Percentiles rank a stretch among this genome's conserved stretches.
phyloP scores from a whole-genome alignment of 139 green algal genomes.

The Micractinium sp. region DNA sequence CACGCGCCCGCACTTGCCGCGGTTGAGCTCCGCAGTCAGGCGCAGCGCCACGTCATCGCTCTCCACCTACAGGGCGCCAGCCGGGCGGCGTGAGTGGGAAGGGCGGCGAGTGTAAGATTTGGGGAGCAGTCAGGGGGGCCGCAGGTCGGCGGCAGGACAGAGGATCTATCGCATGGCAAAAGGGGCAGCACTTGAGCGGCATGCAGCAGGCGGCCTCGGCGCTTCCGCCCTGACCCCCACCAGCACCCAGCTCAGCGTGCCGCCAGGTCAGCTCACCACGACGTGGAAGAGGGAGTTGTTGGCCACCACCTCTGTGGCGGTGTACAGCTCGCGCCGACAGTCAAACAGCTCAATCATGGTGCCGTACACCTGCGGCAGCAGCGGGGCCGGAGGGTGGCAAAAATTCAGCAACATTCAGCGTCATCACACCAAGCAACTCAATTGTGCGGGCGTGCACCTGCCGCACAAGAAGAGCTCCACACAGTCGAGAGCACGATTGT shows the following conservation, averaged over 20 bases:
- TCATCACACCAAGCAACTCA: no score
- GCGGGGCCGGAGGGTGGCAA: not conserved
- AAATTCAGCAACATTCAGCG: no score
- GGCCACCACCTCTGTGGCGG: conserved; percentile 88
- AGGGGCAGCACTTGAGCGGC: not conserved
- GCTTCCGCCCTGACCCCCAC: not conserved
- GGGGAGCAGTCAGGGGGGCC: no score
- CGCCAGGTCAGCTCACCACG: conserved; percentile 44
- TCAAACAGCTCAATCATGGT: conserved; percentile 93
- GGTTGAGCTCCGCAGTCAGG: conserved; percentile 75
- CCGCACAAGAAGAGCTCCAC: no score
- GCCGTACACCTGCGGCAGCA: conserved; percentile 81
- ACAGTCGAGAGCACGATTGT: no score
- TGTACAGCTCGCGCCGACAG: conserved; percentile 68
- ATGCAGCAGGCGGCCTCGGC: not conserved
- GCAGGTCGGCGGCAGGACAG: not conserved
- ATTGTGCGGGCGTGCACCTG: no score
- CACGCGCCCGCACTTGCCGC: conserved; percentile 77
- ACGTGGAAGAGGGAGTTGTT: conserved; percentile 74
- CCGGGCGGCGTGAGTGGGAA: not conserved
- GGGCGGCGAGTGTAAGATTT: no score
- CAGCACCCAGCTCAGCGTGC: not conserved
- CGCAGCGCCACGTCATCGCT: conserved; percentile 74
- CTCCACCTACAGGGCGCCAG: conserved; percentile 86
- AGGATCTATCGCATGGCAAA: not conserved